Evolutionary conservation across 1,284 basidiomycete species (phyloP), one percentile per base, ranked within the genome.

Genomic region (Puccinia novopanici): DNA sequence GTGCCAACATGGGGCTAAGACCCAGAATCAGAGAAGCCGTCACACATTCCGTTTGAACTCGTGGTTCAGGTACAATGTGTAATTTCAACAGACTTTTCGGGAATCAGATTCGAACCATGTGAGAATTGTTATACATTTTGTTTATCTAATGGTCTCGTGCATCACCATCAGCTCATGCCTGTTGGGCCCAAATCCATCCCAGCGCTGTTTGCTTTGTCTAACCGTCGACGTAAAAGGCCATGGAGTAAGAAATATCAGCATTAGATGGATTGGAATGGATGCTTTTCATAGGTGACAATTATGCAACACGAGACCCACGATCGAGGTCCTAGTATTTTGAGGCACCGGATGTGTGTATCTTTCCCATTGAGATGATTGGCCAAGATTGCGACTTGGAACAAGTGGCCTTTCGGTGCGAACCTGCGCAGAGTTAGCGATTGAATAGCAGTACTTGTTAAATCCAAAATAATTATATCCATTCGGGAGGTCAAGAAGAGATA

Each of bases 281-380:
- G 48, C 6, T 55, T 42, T 19, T n/a, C n/a, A 68, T 50, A 48
- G n/a, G 19, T n/a, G 24, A 19, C 30, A 52, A 6, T 70, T 50
- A 63, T 37, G 34, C n/a, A 55, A 77, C 13, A 40, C 37, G 19
- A 8, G 12, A 77, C 75, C 45, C 15, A 77, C 76, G 76, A 70
- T 71, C 76, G 65, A 27, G 94, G 92, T 0, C 95, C 96, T 81
- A 94, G 91, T 30, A 98, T 89, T 75, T 89, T 90, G 59, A 99
- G 86, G 0, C 95, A 94, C 24, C 97, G 90, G 19, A 99, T 92
- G 86, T 99, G 97, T 12, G 97, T 99, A 86, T 99, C 97, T 86
- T 99, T 99, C 3, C 97, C 97, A 83, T 96, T 98, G 89, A 97
- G 92, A 85, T 99, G 95, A 85, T 99, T 99, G 27, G 92, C 91